Percentiles rank a stretch among this genome's conserved stretches.
Evolutionary conservation across 108 stramenopile species (phyloP).

Genomic region (Fistulifera pelliculosa): DNA sequence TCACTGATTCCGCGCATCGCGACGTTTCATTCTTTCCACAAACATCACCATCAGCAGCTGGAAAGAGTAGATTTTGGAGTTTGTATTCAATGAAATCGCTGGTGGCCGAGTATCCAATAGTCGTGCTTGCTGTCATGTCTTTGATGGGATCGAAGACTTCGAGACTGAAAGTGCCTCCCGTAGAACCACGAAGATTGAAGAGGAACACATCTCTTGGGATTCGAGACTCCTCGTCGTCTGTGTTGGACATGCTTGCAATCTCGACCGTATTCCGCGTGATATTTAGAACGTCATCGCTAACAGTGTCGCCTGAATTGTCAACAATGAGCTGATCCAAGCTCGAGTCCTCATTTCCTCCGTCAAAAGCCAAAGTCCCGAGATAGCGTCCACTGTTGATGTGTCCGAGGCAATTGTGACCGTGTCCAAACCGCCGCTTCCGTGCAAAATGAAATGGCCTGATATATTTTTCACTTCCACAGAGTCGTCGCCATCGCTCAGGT

Average conservation of each 20-base stretch:
- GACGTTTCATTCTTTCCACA: conserved; percentile 6
- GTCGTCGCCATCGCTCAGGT: conserved; percentile 21
- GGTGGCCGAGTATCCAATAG: conserved; percentile 9
- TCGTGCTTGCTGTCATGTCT: background rate
- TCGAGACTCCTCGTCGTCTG: background rate
- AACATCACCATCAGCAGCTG: background rate
- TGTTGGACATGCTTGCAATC: conserved; percentile 17
- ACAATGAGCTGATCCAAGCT: conserved; percentile 14
- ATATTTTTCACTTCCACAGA: conserved; percentile 9
- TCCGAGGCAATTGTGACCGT: conserved; percentile 21
- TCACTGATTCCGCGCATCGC: conserved; percentile 13
- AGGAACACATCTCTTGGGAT: background rate
- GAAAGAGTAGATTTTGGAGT: conserved; percentile 1
- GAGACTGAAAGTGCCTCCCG: conserved; percentile 13
- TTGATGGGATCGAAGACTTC: conserved; percentile 4
- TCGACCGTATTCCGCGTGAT: conserved; percentile 20
- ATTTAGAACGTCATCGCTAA: conserved; percentile 17
- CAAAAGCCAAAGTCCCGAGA: conserved; percentile 20
- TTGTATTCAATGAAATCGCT: background rate
- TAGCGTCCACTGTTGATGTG: conserved; percentile 12
- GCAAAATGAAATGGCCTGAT: conserved; percentile 26
- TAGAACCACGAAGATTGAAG: conserved; percentile 15
- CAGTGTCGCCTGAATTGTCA: conserved; percentile 13
- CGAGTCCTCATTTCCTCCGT: conserved; percentile 16
- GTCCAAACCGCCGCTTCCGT: conserved; percentile 20